Evolutionary conservation across 2,329 filamentous ascomycete genomes (phyloP).

Genomic region (Penicillium sp.): DNA sequence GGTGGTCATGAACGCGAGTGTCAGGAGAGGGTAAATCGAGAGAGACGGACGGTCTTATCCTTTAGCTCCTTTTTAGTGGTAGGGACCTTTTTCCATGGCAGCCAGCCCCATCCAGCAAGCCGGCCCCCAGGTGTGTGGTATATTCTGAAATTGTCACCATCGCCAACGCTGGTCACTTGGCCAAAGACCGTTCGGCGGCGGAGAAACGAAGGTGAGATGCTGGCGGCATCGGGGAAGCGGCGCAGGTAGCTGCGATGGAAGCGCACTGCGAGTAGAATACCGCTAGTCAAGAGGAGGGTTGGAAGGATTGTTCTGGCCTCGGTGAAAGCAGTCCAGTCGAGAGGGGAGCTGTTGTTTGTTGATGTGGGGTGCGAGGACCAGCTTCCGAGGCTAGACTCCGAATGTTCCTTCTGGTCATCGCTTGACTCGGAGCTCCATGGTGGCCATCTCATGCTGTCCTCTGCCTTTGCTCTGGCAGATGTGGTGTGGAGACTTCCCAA

Average conservation of each 20-base stretch:
- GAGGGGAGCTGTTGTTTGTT: constrained; percentile 39
- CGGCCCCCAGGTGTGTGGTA: constrained; percentile 94
- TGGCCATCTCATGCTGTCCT: constrained; percentile 50
- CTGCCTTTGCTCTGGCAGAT: constrained; percentile 20
- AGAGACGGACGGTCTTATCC: constrained; percentile 67
- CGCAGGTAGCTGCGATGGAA: constrained; percentile 62
- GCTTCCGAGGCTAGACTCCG: constrained; percentile 10
- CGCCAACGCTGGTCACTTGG: constrained; percentile 86
- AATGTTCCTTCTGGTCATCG: constrained; percentile 22
- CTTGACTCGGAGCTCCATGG: constrained; percentile 44
- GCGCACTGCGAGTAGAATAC: constrained; percentile 35
- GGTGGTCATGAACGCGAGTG: not conserved
- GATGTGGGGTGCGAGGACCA: constrained; percentile 23
- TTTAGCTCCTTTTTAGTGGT: constrained; percentile 65
- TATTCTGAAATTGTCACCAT: constrained; percentile 92
- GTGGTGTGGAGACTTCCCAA: constrained; percentile 5
- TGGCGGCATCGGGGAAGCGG: constrained; percentile 73
- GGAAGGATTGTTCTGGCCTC: constrained; percentile 38
- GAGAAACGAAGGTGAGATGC: constrained; percentile 74
- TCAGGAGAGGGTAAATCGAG: constrained; percentile 1
- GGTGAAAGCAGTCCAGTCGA: constrained; percentile 41
- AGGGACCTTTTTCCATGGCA: constrained; percentile 69
- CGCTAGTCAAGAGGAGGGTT: constrained; percentile 38
- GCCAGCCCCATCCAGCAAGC: constrained; percentile 87
- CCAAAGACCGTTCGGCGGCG: constrained; percentile 76